Evolutionary conservation across 2,329 filamentous ascomycete species (phyloP).

Genomic region (Penicillium expansum): DNA sequence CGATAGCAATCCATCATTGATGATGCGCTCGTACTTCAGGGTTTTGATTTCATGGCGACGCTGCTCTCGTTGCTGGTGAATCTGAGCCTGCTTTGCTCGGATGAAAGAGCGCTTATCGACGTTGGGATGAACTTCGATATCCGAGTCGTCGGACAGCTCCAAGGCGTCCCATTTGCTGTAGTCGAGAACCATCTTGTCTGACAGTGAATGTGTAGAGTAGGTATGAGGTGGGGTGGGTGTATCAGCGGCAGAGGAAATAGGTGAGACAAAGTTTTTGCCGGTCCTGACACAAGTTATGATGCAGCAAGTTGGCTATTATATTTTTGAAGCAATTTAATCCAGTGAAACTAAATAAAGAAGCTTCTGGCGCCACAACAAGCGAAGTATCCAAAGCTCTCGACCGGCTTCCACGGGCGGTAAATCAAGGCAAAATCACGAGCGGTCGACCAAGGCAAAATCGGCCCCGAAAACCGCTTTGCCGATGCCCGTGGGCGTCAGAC

Average conservation of each 20-base stretch:
- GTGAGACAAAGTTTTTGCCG: slow-evolving; percentile 3
- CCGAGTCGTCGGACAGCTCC: slow-evolving; percentile 96
- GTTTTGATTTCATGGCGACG: slow-evolving; percentile 86
- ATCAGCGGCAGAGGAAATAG: slow-evolving; percentile 18
- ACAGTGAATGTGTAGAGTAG: slow-evolving; percentile 13
- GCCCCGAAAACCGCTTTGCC: slow-evolving; percentile 15
- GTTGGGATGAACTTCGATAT: slow-evolving; percentile 97
- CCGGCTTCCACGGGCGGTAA: slow-evolving; percentile 35
- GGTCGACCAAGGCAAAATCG: slow-evolving; percentile 29
- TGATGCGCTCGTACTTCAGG: slow-evolving; percentile 80
- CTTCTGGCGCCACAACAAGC: slow-evolving; percentile 8
- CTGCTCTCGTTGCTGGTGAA: slow-evolving; percentile 84
- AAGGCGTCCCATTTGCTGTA: slow-evolving; percentile 71
- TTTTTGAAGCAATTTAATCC: neutral
- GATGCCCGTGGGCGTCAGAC: slow-evolving; percentile 6
- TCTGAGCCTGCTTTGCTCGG: slow-evolving; percentile 94
- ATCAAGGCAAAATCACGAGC: slow-evolving; percentile 23
- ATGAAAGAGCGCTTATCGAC: slow-evolving; percentile 99
- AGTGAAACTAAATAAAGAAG: neutral
- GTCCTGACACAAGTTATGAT: neutral
- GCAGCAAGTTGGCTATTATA: neutral
- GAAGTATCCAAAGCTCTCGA: slow-evolving; percentile 34
- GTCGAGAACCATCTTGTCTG: slow-evolving; percentile 55
- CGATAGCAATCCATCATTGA: slow-evolving; percentile 85
- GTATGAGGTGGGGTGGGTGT: slow-evolving; percentile 16